Conservation (phyloP, 2,329 filamentous ascomycete genomes). For the Verticillium tricorpus region DNA sequence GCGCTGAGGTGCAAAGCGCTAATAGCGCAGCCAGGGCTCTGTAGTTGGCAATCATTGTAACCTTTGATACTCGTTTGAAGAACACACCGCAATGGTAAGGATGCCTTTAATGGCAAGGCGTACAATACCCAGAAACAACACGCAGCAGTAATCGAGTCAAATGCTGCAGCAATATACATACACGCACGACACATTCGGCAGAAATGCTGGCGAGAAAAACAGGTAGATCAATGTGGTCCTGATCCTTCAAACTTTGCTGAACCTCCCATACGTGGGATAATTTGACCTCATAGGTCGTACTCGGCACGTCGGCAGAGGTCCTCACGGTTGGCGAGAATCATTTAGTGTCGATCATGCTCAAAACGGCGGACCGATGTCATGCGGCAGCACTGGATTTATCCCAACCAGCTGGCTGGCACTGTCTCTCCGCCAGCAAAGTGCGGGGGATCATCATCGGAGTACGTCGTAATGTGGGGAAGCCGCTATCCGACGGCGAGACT, state of each 20-base stretch:
- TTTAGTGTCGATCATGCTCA: neutral
- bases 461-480: neutral
- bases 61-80: neutral
- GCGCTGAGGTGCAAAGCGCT: neutral
- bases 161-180: neutral
- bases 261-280: neutral
- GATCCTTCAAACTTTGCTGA: neutral
- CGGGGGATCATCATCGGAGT: neutral
- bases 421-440: neutral
- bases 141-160: too few relatives aligned
- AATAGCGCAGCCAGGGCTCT: neutral
- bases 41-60: neutral
- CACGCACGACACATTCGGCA: neutral
- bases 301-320: neutral
- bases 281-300: neutral
- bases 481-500: too few relatives aligned
- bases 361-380: neutral
- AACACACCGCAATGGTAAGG: neutral
- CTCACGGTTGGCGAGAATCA: neutral
- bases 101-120: too few relatives aligned
- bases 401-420: neutral
- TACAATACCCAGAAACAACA: too few relatives aligned
- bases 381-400: neutral
- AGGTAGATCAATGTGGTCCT: neutral
- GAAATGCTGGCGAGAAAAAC: neutral